phyloP scores from a whole-genome alignment of 2,329 filamentous ascomycete species.

The Apiospora phragmitis region DNA sequence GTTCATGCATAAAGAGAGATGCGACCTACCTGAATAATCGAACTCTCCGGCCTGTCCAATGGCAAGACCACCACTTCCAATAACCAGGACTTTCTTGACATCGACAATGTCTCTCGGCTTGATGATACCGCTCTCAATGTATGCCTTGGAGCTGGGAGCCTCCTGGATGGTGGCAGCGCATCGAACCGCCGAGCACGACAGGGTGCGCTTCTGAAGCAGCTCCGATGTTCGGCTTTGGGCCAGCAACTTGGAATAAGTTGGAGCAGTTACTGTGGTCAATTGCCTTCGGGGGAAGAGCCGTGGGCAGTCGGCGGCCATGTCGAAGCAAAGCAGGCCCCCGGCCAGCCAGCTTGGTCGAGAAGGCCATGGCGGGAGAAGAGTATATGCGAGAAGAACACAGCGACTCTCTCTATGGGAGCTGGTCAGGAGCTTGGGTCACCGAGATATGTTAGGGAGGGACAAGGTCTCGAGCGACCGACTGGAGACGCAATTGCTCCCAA shows the following conservation, averaged over 20 bases:
- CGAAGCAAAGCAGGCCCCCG: constrained; percentile 60
- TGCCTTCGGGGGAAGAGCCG: constrained; percentile 43
- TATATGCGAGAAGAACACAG: not conserved
- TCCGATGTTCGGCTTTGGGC: constrained; percentile 36
- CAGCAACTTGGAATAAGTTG: constrained; percentile 33
- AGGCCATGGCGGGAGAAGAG: constrained; percentile 23
- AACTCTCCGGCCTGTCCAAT: constrained; percentile 99
- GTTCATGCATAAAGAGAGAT: not conserved
- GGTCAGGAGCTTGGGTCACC: constrained; percentile 8
- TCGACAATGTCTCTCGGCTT: constrained; percentile 78
- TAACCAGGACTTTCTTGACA: constrained; percentile 96
- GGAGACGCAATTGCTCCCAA: constrained; percentile 6
- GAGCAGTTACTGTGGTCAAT: constrained; percentile 39
- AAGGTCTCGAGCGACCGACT: constrained; percentile 3
- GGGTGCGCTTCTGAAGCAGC: constrained; percentile 46
- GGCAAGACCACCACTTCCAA: constrained; percentile 90
- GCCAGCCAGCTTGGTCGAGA: constrained; percentile 47
- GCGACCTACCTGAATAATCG: constrained; percentile 86
- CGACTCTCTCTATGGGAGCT: not conserved
- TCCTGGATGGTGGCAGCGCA: constrained; percentile 52
- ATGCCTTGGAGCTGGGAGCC: constrained; percentile 81
- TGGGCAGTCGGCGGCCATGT: constrained; percentile 51
- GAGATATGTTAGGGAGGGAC: not conserved
- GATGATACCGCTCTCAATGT: constrained; percentile 84
- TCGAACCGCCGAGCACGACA: constrained; percentile 47